Evolutionary conservation across 495 filamentous ascomycete genomes (phyloP).

Genomic region (Clohesyomyces aquaticus): DNA sequence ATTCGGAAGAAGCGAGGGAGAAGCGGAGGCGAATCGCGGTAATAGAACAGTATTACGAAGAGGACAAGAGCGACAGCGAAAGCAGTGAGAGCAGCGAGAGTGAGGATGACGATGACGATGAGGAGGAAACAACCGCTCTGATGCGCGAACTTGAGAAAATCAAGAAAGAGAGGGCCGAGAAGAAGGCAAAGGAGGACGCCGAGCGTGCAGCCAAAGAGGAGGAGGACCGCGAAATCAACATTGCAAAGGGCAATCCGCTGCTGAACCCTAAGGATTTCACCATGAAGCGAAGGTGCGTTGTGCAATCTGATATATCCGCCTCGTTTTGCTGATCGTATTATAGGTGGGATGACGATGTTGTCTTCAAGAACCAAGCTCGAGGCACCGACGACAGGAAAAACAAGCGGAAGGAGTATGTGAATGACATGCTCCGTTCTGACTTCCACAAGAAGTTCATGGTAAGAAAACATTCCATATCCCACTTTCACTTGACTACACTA

Average conservation of each 20-base stretch:
- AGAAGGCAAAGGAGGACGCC: slow-evolving; percentile 73
- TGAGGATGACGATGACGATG: slow-evolving; percentile 69
- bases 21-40: slow-evolving; percentile 75
- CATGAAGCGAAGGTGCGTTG: slow-evolving; percentile 60
- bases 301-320: slow-evolving; percentile 40
- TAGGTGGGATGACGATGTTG: slow-evolving; percentile 95
- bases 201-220: slow-evolving; percentile 77
- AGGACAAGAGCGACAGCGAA: slow-evolving; percentile 77
- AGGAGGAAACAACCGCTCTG: slow-evolving; percentile 88
- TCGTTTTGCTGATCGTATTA: background rate
- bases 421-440: slow-evolving; percentile 91
- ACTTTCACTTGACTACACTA: slow-evolving; percentile 48
- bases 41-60: slow-evolving; percentile 83
- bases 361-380: slow-evolving; percentile 97
- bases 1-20: slow-evolving; percentile 67
- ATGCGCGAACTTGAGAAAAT: slow-evolving; percentile 94
- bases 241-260: slow-evolving; percentile 89
- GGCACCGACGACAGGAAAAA: slow-evolving; percentile 87
- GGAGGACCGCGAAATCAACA: slow-evolving; percentile 81
- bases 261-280: slow-evolving; percentile 78
- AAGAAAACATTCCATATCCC: slow-evolving; percentile 44
- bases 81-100: slow-evolving; percentile 73
- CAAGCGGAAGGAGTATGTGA: slow-evolving; percentile 95
- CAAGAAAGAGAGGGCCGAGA: slow-evolving; percentile 83
- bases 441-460: slow-evolving; percentile 99